phyloP scores from a whole-genome alignment of 345 rosid genomes.

The Triadica sebifera region DNA sequence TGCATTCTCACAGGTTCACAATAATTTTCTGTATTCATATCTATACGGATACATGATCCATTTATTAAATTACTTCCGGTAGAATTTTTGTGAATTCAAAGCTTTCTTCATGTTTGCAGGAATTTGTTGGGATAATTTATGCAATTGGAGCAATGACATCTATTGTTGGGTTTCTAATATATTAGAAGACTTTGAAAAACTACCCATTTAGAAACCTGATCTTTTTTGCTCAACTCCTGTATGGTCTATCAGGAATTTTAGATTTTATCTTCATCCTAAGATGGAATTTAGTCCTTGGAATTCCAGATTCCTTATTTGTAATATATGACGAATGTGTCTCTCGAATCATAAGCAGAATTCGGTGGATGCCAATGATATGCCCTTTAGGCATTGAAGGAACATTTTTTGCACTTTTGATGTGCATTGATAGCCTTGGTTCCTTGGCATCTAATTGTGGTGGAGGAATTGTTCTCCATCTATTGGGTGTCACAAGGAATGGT shows the following conservation, averaged over 20 bases:
- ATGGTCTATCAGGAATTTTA: conserved; percentile 61
- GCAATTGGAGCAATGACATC: conserved; percentile 80
- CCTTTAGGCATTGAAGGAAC: conserved; percentile 83
- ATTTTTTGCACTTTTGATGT: conserved; percentile 71
- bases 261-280: conserved; percentile 65
- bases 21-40: too few relatives aligned
- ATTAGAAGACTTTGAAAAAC: conserved; percentile 65
- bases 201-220: conserved; percentile 57
- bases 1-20: conserved; percentile 64
- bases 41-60: too few relatives aligned
- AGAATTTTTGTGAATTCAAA: too few relatives aligned
- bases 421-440: conserved; percentile 66
- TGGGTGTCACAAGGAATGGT: conserved; percentile 59
- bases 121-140: conserved; percentile 62
- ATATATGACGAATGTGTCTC: conserved; percentile 64
- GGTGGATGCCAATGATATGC: conserved; percentile 85
- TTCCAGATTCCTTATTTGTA: conserved; percentile 75
- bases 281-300: conserved; percentile 60
- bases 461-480: conserved; percentile 52
- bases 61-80: too few relatives aligned
- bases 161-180: conserved; percentile 66
- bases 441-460: conserved; percentile 71
- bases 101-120: conserved; percentile 30
- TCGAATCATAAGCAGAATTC: conserved; percentile 49
- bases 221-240: conserved; percentile 61